Evolutionary conservation across 2,329 filamentous ascomycete species (phyloP).

Genomic region (Neonectria sp.): DNA sequence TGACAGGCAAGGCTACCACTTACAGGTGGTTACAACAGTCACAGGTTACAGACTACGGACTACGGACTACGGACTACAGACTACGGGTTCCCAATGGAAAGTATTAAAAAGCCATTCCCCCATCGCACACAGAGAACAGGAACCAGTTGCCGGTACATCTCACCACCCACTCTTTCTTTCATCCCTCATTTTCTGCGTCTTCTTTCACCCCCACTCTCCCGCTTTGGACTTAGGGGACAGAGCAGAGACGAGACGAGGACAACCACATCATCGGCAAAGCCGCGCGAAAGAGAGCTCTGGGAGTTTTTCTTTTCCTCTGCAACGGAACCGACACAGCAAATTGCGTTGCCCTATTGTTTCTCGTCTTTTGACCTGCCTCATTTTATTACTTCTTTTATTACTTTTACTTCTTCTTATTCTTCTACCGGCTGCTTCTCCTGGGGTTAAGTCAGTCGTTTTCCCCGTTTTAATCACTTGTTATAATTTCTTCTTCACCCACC

Average conservation of each 20-base stretch:
- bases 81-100: background rate
- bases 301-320: background rate
- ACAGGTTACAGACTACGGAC: background rate
- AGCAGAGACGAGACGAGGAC: background rate
- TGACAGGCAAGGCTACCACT: background rate
- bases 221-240: too few species aligned
- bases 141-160: background rate
- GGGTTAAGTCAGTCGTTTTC: background rate
- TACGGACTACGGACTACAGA: background rate
- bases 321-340: background rate
- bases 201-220: background rate
- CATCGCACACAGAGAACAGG: background rate
- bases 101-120: background rate
- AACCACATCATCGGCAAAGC: background rate
- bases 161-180: slow-evolving; percentile 1
- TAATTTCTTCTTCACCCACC: background rate
- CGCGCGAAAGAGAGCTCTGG: background rate
- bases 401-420: background rate
- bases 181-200: slow-evolving; percentile 1
- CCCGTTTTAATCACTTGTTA: slow-evolving; percentile 3
- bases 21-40: too few species aligned
- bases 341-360: background rate
- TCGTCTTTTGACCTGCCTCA: background rate
- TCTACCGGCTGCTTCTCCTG: background rate
- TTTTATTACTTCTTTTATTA: background rate